A percentile compares a stretch with the other conserved stretches of the same genome.
These are phyloP conservation scores for Xylaria sp. DNA, from an alignment of 2,329 filamentous ascomycete species.

Conservation along the genomic window DNA sequence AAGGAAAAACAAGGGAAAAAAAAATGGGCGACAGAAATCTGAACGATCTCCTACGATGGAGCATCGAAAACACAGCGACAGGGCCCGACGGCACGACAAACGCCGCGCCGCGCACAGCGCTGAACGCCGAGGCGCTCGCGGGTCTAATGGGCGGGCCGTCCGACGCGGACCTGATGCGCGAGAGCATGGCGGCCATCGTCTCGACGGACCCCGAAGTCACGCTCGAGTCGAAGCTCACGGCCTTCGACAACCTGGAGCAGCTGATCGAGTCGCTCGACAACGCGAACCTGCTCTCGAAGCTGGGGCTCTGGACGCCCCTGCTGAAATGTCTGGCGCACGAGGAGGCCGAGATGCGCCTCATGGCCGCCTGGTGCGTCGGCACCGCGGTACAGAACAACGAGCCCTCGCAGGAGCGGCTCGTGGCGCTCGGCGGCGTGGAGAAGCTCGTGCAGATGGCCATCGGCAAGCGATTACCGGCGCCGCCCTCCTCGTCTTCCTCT, in stretches of 20 bases:
- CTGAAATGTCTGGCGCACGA: constrained; percentile 74
- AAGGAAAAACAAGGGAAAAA: not conserved
- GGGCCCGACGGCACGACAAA: constrained; percentile 49
- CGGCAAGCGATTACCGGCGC: constrained; percentile 40
- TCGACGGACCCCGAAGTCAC: constrained; percentile 70
- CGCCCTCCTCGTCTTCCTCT: constrained; percentile 4
- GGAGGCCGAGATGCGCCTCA: constrained; percentile 78
- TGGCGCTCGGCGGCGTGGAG: constrained; percentile 74
- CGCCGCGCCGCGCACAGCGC: constrained; percentile 49
- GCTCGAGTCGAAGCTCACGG: constrained; percentile 80
- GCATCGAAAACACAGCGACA: constrained; percentile 61
- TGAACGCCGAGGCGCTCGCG: constrained; percentile 77
- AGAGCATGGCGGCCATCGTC: constrained; percentile 80
- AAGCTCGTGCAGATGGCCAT: constrained; percentile 72
- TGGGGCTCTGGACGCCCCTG: constrained; percentile 85
- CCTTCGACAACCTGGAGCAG: constrained; percentile 96
- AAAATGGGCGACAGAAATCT: constrained; percentile 67
- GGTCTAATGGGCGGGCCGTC: constrained; percentile 84
- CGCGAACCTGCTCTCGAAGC: constrained; percentile 87
- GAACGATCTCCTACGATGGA: constrained; percentile 84
- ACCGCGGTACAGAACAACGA: constrained; percentile 97
- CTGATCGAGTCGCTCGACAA: constrained; percentile 94
- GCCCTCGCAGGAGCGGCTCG: constrained; percentile 79
- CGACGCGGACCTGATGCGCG: constrained; percentile 92
- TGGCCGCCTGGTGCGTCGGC: constrained; percentile 94